Evolutionary conservation across 352 stramenopile species (phyloP).

Genomic region (Peronospora belbahrii): DNA sequence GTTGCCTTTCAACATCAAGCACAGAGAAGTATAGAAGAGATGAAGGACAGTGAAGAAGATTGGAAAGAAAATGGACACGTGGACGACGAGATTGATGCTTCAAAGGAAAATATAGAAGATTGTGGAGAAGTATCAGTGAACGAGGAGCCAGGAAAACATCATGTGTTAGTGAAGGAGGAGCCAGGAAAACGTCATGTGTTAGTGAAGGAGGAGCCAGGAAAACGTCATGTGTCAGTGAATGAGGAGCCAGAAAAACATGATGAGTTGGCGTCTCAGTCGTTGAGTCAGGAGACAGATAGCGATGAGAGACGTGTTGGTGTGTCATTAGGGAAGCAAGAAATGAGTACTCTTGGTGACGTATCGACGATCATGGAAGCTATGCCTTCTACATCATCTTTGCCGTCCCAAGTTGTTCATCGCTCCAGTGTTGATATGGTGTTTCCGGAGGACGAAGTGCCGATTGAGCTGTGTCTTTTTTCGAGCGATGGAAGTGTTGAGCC

Average conservation of each 20-base stretch:
- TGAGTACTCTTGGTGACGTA: background rate
- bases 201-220: background rate
- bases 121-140: background rate
- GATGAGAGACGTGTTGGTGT: background rate
- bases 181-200: background rate
- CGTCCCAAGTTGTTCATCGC: slow-evolving; percentile 12
- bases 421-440: slow-evolving; percentile 22
- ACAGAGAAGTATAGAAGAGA: background rate
- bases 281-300: background rate
- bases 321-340: slow-evolving; percentile 1
- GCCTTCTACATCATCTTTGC: background rate
- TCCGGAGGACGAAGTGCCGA: slow-evolving; percentile 25
- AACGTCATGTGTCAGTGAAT: background rate
- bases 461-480: slow-evolving; percentile 28
- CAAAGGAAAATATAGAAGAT: background rate
- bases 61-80: slow-evolving; percentile 3
- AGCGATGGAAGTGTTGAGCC: slow-evolving; percentile 31
- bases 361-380: background rate
- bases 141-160: background rate
- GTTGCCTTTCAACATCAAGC: background rate
- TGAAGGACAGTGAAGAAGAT: slow-evolving; percentile 2
- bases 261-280: background rate
- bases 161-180: background rate
- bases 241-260: background rate
- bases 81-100: slow-evolving; percentile 5